Base-by-base conservation (phyloP, 2,329 filamentous ascomycete species). In the Exserohilum rostratum region DNA sequence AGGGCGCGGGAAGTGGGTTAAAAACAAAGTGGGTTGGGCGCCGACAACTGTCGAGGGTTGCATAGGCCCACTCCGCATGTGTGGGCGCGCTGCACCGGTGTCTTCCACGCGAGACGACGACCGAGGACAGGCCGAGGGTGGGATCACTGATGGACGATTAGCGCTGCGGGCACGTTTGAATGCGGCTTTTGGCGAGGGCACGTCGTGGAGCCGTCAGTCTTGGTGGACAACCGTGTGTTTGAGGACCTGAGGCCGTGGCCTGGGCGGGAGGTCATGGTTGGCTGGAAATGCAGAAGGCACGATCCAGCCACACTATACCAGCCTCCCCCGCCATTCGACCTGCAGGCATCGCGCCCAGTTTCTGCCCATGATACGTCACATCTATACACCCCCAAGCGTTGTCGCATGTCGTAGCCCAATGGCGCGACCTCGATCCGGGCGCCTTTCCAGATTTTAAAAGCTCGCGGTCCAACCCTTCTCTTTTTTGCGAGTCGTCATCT, bases 361-460 rank as follows among this genome's bases (percentile, higher is more conserved):
- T 67, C 53, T 50, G 49, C 46, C 42, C 53, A 49, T 48, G 20
- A 58, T 67, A 68, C 66, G 66, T 68, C 66, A 67, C 64, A 18
- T 46, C 50, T 43, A 51, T 40, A 47, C 49, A 30, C 45, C 47
- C 17, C 46, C 48, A 40, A 56, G 51, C 57, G 20, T 50, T 27
- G 43, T 35, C 22, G 43, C 49, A 40, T 55, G 49, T 48, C 29
- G 46, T 25, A 53, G 55, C 53, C 58, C 55, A 53, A 58, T 60
- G 50, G 46, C 50, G 46, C 54, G 55, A 56, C 49, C 50, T 51
- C 34, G 51, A 60, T 51, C 60, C 61, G 42, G 42, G 57, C 22
- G 51, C 50, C 45, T n/a, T 33, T 40, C 44, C 13, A 25, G 7
- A 48, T 59, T 22, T 59, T 57, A 62, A 66, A 66, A 56, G 47